Evolutionary conservation across 768 basidiomycete species (phyloP), one percentile per base, ranked within the genome.

Genomic region (Trametes sanguinea): DNA sequence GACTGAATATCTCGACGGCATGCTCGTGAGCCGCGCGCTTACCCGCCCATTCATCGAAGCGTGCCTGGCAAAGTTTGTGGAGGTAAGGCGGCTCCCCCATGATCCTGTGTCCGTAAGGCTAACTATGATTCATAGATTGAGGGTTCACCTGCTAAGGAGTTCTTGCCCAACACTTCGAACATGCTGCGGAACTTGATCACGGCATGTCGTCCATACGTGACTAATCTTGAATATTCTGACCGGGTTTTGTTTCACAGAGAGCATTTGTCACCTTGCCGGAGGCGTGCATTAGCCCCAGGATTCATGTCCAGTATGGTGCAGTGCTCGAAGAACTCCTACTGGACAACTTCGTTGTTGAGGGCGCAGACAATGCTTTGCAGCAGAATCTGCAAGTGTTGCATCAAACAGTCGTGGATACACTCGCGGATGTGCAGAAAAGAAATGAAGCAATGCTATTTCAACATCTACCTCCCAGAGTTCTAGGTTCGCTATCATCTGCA

Each of bases 361-460:
- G 48, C 27, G 44, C 71, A 65, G 29, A 71, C 65, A 35, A 64
- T 67, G 51, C 43, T 14, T 45, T 80, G 14, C 79, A 78, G 40
- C 77, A 79, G 57, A 77, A 73, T 50, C 65, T 72, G 37, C 76
- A 76, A 29, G 79, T 51, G 59, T 70, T 86, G 62, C 83, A 75
- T 50, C 79, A 76, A 47, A 75, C 76, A 1, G 76, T 93, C 37
- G 71, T 80, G 4, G 82, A 84, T 52, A 84, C 87, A 59, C 80
- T 91, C 48, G 75, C 76, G n/a, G 89, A 90, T 67, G 84, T 94
- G 29, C 85, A 83, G 63, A 78, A 82, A 55, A 81, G 94, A 57
- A 95, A 94, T 61, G 90, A 94, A 61, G 89, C 89, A 2, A 85
- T 94, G 81, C 73, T 89, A 35, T 92, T 94, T 63, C 80, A 80